These are phyloP conservation scores for Mucor piriformis DNA, from an alignment of 371 early-diverging fungal genomes.

Conservation along the genomic window DNA sequence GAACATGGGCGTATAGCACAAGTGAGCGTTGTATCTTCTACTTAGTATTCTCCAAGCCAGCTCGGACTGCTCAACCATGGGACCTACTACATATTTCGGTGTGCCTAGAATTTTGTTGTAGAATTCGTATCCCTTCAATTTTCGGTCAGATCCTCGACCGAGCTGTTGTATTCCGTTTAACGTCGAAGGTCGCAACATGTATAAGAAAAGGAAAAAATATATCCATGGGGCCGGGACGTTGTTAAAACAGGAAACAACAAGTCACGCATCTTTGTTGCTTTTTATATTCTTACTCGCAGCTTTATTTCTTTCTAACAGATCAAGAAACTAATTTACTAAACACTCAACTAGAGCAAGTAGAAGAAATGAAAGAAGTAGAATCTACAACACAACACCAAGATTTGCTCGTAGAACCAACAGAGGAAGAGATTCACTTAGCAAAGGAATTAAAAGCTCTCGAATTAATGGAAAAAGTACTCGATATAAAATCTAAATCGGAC, in stretches of 20 bases:
- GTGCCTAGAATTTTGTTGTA: constrained; percentile 47
- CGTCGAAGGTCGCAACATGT: not conserved
- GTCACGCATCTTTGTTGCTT: too few relatives aligned
- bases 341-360: too few relatives aligned
- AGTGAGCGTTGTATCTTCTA: constrained; percentile 82
- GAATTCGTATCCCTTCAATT: constrained; percentile 27
- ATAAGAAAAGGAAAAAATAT: too few relatives aligned
- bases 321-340: too few relatives aligned
- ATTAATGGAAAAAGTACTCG: constrained; percentile 35
- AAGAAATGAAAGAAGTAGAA: not conserved
- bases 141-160: not conserved
- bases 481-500: too few relatives aligned
- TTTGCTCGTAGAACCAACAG: not conserved
- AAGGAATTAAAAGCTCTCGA: constrained; percentile 30
- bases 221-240: too few relatives aligned
- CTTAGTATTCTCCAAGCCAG: constrained; percentile 90
- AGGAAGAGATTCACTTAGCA: constrained; percentile 16
- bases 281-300: not conserved
- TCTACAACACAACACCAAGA: not conserved
- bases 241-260: too few relatives aligned
- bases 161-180: not conserved
- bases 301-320: not conserved
- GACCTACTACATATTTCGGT: constrained; percentile 82
- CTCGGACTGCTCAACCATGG: constrained; percentile 93
- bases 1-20: constrained; percentile 98